These are phyloP conservation scores for Xylariaceae sp. DNA, from an alignment of 2,329 filamentous ascomycete species.

Conservation along the genomic window DNA sequence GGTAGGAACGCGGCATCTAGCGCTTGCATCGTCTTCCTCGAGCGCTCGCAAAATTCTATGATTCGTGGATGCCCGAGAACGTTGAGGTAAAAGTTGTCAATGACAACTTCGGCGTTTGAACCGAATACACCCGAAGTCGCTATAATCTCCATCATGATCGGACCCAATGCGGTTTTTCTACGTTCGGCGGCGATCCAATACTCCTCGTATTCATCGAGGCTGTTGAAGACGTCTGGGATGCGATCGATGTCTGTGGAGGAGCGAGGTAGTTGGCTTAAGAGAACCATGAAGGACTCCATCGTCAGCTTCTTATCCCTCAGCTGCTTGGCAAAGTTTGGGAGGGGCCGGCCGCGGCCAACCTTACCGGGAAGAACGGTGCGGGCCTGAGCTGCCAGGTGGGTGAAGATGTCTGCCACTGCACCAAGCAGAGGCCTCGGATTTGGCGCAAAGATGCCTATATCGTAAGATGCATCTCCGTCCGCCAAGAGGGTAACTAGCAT, in stretches of 20 bases:
- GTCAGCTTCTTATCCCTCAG: conserved; percentile 28
- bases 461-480: conserved; percentile 20
- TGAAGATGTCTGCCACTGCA: conserved; percentile 30
- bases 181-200: conserved; percentile 22
- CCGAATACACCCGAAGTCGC: conserved; percentile 8
- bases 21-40: conserved; percentile 9
- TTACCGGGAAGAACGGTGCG: conserved; percentile 29
- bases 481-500: conserved; percentile 38
- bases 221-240: conserved; percentile 26
- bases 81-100: conserved; percentile 17
- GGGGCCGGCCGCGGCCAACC: conserved; percentile 24
- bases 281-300: conserved; percentile 32
- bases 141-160: conserved; percentile 27
- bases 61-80: conserved; percentile 25
- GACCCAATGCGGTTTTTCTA: conserved; percentile 18
- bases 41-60: conserved; percentile 17
- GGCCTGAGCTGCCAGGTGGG: conserved; percentile 25
- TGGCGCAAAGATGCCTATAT: conserved; percentile 23
- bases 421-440: conserved; percentile 31
- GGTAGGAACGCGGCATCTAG: conserved; percentile 38
- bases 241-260: conserved; percentile 6
- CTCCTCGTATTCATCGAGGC: conserved; percentile 31
- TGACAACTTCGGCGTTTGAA: conserved; percentile 10
- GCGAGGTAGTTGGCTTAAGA: conserved; percentile 27
- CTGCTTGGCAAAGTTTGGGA: conserved; percentile 29